A percentile compares a stretch with the other conserved stretches of the same genome.
phyloP scores from a whole-genome alignment of 345 rosid genomes.

The Crucihimalaya himalaica region DNA sequence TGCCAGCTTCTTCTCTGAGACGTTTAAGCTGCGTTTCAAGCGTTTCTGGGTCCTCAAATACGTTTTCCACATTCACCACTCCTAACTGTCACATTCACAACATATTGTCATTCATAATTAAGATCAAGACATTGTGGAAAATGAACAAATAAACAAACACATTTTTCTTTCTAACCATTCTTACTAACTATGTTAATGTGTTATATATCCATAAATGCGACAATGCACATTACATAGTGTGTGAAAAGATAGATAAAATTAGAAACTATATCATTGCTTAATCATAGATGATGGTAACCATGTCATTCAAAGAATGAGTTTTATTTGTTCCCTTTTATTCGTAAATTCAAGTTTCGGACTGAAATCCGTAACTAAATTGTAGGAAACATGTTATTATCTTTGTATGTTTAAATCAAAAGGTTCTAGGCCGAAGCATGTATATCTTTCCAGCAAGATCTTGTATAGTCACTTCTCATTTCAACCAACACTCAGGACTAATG shows the following conservation, averaged over 20 bases:
- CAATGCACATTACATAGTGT: not conserved
- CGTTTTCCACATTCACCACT: slow-evolving; percentile 59
- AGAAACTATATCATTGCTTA: not conserved
- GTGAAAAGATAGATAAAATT: not conserved
- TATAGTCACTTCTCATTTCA: not conserved
- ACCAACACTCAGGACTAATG: not conserved
- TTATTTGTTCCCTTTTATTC: not conserved
- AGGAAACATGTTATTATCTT: not conserved
- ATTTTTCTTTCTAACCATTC: too few relatives aligned
- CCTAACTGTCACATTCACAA: slow-evolving; percentile 53
- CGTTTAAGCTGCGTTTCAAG: slow-evolving; percentile 60
- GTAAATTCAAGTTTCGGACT: not conserved
- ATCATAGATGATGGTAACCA: not conserved
- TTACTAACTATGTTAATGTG: not conserved
- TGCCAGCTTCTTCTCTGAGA: slow-evolving; percentile 60
- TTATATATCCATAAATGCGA: not conserved
- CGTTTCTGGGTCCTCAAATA: slow-evolving; percentile 42
- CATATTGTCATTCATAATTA: not conserved
- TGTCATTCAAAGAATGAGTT: not conserved
- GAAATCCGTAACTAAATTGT: not conserved
- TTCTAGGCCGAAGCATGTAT: not conserved
- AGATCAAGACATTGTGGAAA: not conserved
- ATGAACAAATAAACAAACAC: not conserved
- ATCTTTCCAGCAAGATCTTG: not conserved
- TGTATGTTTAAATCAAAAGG: not conserved